phyloP scores from a whole-genome alignment of 805 yeast genomes.

The Myxozyma geophila region DNA sequence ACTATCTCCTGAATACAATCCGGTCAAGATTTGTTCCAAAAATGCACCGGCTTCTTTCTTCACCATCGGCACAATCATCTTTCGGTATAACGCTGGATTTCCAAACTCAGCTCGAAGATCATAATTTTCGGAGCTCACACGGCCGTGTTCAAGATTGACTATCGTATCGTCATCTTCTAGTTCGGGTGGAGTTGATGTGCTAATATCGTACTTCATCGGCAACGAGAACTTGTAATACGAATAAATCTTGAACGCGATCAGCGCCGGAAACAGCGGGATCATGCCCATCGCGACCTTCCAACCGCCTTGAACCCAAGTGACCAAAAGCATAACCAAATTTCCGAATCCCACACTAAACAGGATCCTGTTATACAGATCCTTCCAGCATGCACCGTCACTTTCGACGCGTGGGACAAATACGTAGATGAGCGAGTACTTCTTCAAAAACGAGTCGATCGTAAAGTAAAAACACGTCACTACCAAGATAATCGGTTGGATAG shows the following conservation, averaged over 20 bases:
- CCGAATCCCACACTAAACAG: slow-evolving; percentile 46
- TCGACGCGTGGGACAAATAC: slow-evolving; percentile 47
- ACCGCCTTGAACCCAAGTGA: slow-evolving; percentile 48
- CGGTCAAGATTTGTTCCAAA: background rate
- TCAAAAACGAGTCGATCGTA: slow-evolving; percentile 42
- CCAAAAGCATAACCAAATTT: slow-evolving; percentile 45
- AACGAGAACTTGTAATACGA: slow-evolving; percentile 4
- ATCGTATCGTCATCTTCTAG: slow-evolving; percentile 5
- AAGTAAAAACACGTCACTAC: slow-evolving; percentile 44
- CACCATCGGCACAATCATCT: slow-evolving; percentile 33
- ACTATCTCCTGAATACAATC: background rate
- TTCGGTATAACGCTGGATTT: slow-evolving; percentile 27
- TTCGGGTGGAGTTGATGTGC: background rate
- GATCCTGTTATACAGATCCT: slow-evolving; percentile 43
- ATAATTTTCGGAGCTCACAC: background rate
- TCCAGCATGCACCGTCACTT: slow-evolving; percentile 48
- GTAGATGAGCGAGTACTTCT: slow-evolving; percentile 46
- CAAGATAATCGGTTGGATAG: slow-evolving; percentile 48
- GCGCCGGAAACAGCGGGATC: slow-evolving; percentile 41
- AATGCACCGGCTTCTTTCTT: slow-evolving; percentile 8
- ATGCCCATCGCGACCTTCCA: slow-evolving; percentile 44
- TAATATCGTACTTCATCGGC: slow-evolving; percentile 14
- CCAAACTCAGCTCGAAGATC: slow-evolving; percentile 30
- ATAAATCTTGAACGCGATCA: slow-evolving; percentile 44
- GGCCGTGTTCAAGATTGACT: background rate